Conservation (phyloP, 768 basidiomycete genomes). For the Tephrocybe sp. region DNA sequence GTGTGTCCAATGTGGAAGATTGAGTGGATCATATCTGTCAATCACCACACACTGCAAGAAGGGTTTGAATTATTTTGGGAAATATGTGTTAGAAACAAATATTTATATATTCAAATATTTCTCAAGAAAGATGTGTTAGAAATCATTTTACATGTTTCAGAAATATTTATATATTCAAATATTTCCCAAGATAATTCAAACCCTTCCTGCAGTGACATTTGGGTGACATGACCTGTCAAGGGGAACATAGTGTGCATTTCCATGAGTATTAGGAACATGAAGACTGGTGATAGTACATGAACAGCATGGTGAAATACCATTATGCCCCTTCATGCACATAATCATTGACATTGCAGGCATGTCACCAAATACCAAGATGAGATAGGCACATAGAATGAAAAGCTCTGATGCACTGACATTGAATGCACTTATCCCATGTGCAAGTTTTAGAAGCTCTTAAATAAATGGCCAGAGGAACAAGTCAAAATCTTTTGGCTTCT, state of each 20-base stretch:
- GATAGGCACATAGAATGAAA: constrained; percentile 20
- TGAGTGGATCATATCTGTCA: constrained; percentile 21
- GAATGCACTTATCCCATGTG: constrained; percentile 30
- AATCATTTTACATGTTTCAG: too few species aligned
- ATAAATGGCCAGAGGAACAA: constrained; percentile 37
- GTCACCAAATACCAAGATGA: constrained; percentile 23
- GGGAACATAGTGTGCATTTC: constrained; percentile 22
- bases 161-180: too few species aligned
- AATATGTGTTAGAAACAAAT: too few species aligned
- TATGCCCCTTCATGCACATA: constrained; percentile 38
- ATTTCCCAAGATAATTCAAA: too few species aligned
- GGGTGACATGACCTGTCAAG: constrained; percentile 13
- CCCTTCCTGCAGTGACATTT: not conserved
- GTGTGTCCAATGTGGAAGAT: constrained; percentile 20
- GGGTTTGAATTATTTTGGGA: too few species aligned
- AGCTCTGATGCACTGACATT: constrained; percentile 20
- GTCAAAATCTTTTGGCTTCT: constrained; percentile 32
- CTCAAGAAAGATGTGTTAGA: too few species aligned
- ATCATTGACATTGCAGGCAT: constrained; percentile 23
- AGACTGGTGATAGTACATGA: constrained; percentile 31
- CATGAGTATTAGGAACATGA: constrained; percentile 3
- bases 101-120: too few species aligned
- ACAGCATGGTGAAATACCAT: constrained; percentile 32
- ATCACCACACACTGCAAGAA: too few species aligned
- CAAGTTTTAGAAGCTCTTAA: constrained; percentile 31